These are phyloP conservation scores for Leccinum griseonigrum DNA, from an alignment of 1,284 basidiomycete genomes.

Conservation along the genomic window DNA sequence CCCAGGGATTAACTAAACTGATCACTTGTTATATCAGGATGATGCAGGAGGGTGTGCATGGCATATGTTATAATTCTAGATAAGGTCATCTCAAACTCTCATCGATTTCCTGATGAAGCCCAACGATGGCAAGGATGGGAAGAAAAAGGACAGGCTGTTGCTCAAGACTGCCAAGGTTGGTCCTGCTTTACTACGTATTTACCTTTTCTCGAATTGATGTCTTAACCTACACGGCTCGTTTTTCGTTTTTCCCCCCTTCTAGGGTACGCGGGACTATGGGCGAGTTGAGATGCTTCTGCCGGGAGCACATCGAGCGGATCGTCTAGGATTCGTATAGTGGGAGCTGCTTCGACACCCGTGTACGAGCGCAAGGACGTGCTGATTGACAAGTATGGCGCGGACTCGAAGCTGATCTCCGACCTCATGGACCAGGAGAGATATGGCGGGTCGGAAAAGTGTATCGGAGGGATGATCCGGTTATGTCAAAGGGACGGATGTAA, in stretches of 20 bases:
- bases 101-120: too few species aligned
- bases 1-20: too few species aligned
- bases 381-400: conserved; percentile 96
- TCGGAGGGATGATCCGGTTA: conserved; percentile 93
- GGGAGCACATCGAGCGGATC: conserved; percentile 87
- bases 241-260: not conserved
- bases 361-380: conserved; percentile 97
- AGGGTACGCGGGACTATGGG: conserved; percentile 97
- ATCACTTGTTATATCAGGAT: too few species aligned
- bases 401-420: conserved; percentile 98
- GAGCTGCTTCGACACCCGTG: conserved; percentile 94
- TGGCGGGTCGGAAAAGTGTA: conserved; percentile 99
- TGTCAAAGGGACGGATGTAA: conserved; percentile 97
- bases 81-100: too few species aligned
- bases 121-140: conserved; percentile 43
- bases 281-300: conserved; percentile 88
- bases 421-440: conserved; percentile 96
- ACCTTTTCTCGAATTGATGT: not conserved
- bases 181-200: not conserved
- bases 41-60: too few species aligned
- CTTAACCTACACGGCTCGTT: not conserved
- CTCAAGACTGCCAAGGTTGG: conserved; percentile 82
- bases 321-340: conserved; percentile 90
- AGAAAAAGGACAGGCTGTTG: conserved; percentile 66
- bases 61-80: too few species aligned